Evolutionary conservation across 768 basidiomycete genomes (phyloP), one percentile per base, ranked within the genome.

Genomic region (Suillus luteus): DNA sequence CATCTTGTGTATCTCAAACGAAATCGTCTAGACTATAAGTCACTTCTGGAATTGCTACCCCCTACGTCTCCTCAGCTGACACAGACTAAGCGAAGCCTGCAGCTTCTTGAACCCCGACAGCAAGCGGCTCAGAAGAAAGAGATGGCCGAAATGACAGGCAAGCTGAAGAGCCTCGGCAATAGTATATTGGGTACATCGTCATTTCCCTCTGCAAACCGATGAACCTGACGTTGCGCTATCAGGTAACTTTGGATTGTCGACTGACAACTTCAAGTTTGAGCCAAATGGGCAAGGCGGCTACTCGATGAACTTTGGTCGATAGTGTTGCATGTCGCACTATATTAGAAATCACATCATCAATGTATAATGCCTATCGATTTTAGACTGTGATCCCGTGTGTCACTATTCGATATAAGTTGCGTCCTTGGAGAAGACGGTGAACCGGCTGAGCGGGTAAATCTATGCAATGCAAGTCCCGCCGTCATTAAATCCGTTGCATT

Each of bases 251-350:
- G 96, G 97, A 19, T 75, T 99, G 66, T 95, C 91, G 15, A 98
- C 96, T 0, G 89, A 99, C 72, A 99, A 96, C 78, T 99, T 99
- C 84, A 91, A 99, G 78, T 93, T 99, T 70, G 88, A 89, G 64
- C 93, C 93, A 19, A 96, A 96, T 67, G 93, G 90, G 7, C 89
- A 95, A 66, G 96, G 96, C n/a, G 95, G 96, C 0, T 99, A 98
- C 79, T 92, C 91, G 1, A 86, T 99, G 85, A 92, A 92, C 70
- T 97, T 99, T 72, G 80, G 79, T 52, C 83, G 74, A 69, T 89
- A 74, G 82, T 61, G 41, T 41, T 5, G 27, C 37, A 31, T 17
- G 59, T 19, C 40, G 7, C 61, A 27, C 57, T 58, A 24, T 58
- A 58, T 58, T 41, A n/a, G 40, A 41, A 41, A 58, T 6, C 40